Evolutionary conservation across 345 rosid genomes (phyloP), one percentile per base, ranked within the genome.

Genomic region (Lumnitzera littorea): DNA sequence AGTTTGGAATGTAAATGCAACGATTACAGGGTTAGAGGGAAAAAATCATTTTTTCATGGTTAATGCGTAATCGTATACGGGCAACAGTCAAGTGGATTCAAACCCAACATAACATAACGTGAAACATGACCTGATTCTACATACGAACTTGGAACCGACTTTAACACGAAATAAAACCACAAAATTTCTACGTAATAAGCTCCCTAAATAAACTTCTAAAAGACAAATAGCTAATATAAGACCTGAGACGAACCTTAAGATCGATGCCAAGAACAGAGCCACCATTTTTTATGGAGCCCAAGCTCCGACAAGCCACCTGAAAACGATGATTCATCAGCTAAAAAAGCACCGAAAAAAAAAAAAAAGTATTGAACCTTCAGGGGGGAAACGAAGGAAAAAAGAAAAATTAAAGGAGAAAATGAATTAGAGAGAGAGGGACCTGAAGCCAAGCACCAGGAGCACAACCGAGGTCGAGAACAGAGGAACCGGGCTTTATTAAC

Each of bases 391-490:
- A 12, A 25, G 7, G 27, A 43, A 61, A 17, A 58, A 12, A 20
- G 41, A 10, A 17, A 27, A 27, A 27, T 3, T 5, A 27, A 27
- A 27, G 3, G 31, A 27, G 5, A 5, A 27, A 5, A 27, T 2
- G 31, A 2, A 27, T 27, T 27, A 27, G 27, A 25, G 12, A 23
- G 50, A 12, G 52, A 48, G 7, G 36, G 15, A 92, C 97, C 91
- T 92, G 97, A 64, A 94, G 99, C 99, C 99, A 94, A 60, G 99
- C 97, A 76, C 97, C 99, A 53, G 97, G 97, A 51, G 99, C 99
- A 57, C 97, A 94, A 16, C 99, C 96, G 46, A 94, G 86, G 73
- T 90, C 99, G 57, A 94, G 99, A 76, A 94, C 90, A 56, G 91
- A 83, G 65, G 87, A 85, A 2, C 99, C 95, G 9, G 85, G 83